Base-by-base conservation (phyloP, 306 rosid species). In the Rosa lucieae region DNA sequence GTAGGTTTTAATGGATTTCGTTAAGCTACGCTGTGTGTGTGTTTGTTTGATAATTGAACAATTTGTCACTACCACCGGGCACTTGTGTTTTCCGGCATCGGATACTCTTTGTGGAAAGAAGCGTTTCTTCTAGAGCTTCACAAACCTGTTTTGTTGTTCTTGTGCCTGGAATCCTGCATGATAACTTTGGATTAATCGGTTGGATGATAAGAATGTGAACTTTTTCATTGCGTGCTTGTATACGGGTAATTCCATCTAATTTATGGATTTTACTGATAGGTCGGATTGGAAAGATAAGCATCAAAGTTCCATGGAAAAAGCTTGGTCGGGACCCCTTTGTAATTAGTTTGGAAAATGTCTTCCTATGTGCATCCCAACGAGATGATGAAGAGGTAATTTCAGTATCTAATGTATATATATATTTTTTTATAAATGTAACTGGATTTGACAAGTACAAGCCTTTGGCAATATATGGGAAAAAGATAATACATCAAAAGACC, bases 281-380 rank as follows among this genome's bases (percentile, higher is more conserved):
- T 72, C 96, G 90, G 81, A 91, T 91, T 78, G 99, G 99, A 77
- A 91, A 84, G 88, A 84, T 95, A 83, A 95, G 99, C 91, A 92
- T 95, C 79, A 92, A 90, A 87, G 92, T 95, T 86, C 98, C 99
- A 48, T 95, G 99, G 99, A 95, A 91, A 85, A 92, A 85, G 94
- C 95, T 94, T 62, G 94, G 94, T 18, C 87, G 99, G 98, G 97
- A 92, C 48, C 97, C 99, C 53, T 85, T 92, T 82, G 88, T 92
- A 70, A 92, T 95, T 49, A 75, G 82, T 75, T 86, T 95, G 73
- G 99, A 95, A 83, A 90, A 91, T 83, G 89, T 92, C 44, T 95
- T 86, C 82, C 71, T 95, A 84, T 91, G 87, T 82, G 95, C 97
- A 65, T 87, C 99, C 63, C 94, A 89, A 75, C 89, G 98, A 84